Conservation (phyloP, 129 eudicot species). For the Sambucus nigra region DNA sequence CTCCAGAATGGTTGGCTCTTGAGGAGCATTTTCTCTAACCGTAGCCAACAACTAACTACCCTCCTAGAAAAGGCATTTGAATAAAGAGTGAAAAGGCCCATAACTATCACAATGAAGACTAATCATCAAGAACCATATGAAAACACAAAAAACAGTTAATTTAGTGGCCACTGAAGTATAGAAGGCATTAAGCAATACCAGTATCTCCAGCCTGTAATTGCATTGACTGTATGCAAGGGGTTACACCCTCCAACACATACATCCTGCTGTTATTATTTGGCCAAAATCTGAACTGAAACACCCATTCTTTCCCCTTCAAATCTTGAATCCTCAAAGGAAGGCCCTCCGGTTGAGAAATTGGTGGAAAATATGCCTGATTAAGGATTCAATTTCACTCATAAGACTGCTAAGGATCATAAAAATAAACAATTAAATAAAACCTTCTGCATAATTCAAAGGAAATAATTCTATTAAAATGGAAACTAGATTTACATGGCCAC, state of each 20-base stretch:
- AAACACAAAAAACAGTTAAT: background rate
- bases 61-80: no score
- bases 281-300: slow-evolving; percentile 98
- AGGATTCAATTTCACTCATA: slow-evolving; percentile 10
- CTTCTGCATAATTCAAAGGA: background rate
- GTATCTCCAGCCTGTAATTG: slow-evolving; percentile 98
- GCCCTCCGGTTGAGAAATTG: slow-evolving; percentile 94
- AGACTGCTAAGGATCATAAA: slow-evolving; percentile 10
- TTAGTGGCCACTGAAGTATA: background rate
- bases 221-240: slow-evolving; percentile 99
- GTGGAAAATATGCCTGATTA: slow-evolving; percentile 92
- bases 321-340: slow-evolving; percentile 93
- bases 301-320: slow-evolving; percentile 95
- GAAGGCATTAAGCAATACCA: slow-evolving; percentile 31
- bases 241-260: slow-evolving; percentile 98
- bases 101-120: no score
- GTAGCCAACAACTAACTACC: no score
- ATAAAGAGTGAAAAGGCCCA: no score
- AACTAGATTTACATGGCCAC: background rate
- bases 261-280: slow-evolving; percentile 97
- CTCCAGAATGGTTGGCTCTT: no score
- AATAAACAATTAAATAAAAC: slow-evolving; percentile 1
- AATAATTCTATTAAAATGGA: background rate
- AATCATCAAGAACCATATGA: background rate
- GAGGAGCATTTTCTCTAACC: no score